Percentiles rank a stretch among this genome's conserved stretches.
These are phyloP conservation scores for Ceratocystis variospora DNA, from an alignment of 2,329 filamentous ascomycete species.

Conservation along the genomic window DNA sequence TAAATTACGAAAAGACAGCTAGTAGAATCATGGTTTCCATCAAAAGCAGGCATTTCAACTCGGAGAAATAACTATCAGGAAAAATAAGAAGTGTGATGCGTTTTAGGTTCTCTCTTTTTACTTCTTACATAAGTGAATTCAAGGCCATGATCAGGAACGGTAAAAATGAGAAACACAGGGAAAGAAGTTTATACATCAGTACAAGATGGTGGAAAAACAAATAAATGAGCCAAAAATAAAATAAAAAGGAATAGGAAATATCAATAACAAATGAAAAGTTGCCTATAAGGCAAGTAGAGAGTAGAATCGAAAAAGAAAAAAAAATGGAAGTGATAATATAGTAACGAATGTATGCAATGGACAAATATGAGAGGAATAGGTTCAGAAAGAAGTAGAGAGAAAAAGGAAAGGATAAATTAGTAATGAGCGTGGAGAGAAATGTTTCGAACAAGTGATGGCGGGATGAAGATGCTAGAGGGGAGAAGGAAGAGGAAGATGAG, in stretches of 20 bases:
- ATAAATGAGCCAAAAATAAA: constrained; percentile 8
- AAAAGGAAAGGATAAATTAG: background rate
- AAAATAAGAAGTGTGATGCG: background rate
- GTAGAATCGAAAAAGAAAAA: constrained; percentile 6
- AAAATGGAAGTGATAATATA: background rate
- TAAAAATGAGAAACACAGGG: background rate
- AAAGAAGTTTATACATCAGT: constrained; percentile 2
- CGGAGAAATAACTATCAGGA: background rate
- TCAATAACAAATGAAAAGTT: background rate
- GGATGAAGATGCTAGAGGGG: background rate
- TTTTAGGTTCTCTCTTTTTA: background rate
- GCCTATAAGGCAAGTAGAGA: background rate
- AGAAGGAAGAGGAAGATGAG: too few species aligned
- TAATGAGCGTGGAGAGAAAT: background rate
- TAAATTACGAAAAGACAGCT: constrained; percentile 27
- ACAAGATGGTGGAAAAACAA: constrained; percentile 7
- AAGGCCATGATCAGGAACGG: background rate
- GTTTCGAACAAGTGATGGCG: background rate
- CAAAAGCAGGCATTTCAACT: background rate
- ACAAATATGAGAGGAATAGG: background rate
- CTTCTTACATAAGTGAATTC: background rate
- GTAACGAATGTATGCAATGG: constrained; percentile 3
- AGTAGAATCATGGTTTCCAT: background rate
- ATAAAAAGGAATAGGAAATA: constrained; percentile 4
- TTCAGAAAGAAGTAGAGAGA: background rate